Evolutionary conservation across 2,329 filamentous ascomycete genomes (phyloP).

Genomic region (Sporothrix mexicana): DNA sequence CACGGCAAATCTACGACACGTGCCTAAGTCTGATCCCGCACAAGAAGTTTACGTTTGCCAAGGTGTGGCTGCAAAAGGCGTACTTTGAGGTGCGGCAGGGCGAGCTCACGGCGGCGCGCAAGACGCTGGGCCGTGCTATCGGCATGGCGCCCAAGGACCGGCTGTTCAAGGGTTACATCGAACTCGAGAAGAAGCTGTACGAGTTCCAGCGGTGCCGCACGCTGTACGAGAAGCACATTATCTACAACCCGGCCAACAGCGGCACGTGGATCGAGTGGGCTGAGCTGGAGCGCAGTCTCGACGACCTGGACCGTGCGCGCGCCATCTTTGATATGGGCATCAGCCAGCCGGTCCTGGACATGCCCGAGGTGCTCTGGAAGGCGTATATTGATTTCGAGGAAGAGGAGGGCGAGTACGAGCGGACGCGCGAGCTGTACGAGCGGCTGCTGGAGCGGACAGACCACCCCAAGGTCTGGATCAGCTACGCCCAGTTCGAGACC

Average conservation of each 20-base stretch:
- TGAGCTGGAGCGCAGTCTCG: conserved; percentile 87
- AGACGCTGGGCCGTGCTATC: conserved; percentile 86
- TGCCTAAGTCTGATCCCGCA: conserved; percentile 89
- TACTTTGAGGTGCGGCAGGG: conserved; percentile 92
- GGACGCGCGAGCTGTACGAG: conserved; percentile 83
- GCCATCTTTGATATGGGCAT: conserved; percentile 94
- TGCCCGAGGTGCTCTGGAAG: conserved; percentile 98
- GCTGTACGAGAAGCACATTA: conserved; percentile 91
- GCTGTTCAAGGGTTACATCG: conserved; percentile 91
- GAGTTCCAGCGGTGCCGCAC: conserved; percentile 91
- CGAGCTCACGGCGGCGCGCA: conserved; percentile 79
- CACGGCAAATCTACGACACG: conserved; percentile 88
- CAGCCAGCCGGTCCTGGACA: conserved; percentile 81
- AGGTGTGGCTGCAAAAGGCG: conserved; percentile 92
- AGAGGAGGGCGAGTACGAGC: conserved; percentile 88
- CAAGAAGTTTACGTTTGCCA: conserved; percentile 96
- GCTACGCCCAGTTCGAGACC: conserved; percentile 97
- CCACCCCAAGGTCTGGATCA: conserved; percentile 99
- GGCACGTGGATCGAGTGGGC: conserved; percentile 97
- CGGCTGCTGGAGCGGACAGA: conserved; percentile 91
- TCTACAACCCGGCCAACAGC: conserved; percentile 88
- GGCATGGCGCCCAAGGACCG: conserved; percentile 97
- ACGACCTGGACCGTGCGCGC: conserved; percentile 84
- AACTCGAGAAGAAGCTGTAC: conserved; percentile 89
- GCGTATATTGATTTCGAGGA: conserved; percentile 99